Evolutionary conservation across 2,329 filamentous ascomycete genomes (phyloP).

Genomic region (Colletotrichum falcatum): DNA sequence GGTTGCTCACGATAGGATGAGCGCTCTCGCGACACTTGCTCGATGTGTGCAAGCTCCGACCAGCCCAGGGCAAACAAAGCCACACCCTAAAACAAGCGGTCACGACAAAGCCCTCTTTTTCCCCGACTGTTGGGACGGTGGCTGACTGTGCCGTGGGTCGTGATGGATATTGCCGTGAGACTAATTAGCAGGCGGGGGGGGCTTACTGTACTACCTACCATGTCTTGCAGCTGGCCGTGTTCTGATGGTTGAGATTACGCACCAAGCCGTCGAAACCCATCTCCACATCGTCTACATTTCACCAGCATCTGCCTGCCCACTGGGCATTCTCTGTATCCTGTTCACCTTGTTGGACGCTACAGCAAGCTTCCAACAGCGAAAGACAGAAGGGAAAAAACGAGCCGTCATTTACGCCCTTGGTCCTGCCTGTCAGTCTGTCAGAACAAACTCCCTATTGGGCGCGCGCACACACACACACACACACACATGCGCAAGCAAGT

Average conservation of each 20-base stretch:
- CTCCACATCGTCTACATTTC: background rate
- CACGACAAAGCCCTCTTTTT: background rate
- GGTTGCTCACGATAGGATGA: background rate
- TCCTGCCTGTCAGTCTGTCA: background rate
- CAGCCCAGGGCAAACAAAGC: slow-evolving; percentile 3
- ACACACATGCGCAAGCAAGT: too few relatives aligned
- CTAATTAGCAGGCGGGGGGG: background rate
- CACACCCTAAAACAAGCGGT: slow-evolving; percentile 11
- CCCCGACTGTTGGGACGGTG: slow-evolving; percentile 2
- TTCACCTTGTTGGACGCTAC: background rate
- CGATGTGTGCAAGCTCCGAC: slow-evolving; percentile 18
- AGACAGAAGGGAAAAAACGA: too few relatives aligned
- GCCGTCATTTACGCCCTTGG: background rate
- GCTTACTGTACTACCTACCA: too few relatives aligned
- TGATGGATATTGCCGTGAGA: background rate
- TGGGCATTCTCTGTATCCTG: background rate
- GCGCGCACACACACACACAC: too few relatives aligned
- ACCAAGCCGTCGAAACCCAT: background rate
- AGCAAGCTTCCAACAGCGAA: background rate
- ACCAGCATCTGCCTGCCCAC: background rate
- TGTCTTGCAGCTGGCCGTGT: background rate
- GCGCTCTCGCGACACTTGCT: slow-evolving; percentile 10
- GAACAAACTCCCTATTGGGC: background rate
- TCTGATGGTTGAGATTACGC: background rate
- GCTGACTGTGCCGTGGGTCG: background rate